phyloP scores from a whole-genome alignment of 441 rosid species.

The Brassica balearica region DNA sequence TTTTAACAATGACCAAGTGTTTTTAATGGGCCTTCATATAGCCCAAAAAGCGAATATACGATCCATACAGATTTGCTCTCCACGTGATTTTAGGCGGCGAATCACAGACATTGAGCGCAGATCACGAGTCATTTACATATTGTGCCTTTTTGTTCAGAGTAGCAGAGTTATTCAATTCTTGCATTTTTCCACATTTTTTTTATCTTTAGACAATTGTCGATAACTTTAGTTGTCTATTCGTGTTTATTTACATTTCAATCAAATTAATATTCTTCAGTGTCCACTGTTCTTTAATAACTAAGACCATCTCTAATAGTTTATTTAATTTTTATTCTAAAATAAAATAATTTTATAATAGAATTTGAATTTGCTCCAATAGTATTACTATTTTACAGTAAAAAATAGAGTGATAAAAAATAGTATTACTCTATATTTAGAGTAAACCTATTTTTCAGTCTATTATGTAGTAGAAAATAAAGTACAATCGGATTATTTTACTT shows the following conservation, averaged over 20 bases:
- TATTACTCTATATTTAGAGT: no score
- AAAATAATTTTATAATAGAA: no score
- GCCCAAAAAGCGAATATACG: not conserved
- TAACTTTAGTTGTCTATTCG: not conserved
- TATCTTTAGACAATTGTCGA: not conserved
- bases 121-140: not conserved
- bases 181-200: not conserved
- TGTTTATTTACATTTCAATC: not conserved
- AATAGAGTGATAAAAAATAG: no score
- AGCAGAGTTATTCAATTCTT: not conserved
- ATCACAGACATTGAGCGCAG: conserved; percentile 1
- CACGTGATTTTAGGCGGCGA: conserved; percentile 1
- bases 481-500: no score
- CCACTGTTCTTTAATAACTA: not conserved
- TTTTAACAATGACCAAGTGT: not conserved
- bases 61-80: not conserved
- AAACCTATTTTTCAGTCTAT: no score
- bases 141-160: not conserved
- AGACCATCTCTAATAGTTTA: not conserved
- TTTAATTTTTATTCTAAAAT: no score
- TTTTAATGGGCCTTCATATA: conserved; percentile 8
- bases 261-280: not conserved
- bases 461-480: no score
- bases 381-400: no score
- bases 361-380: no score